These are phyloP conservation scores for Penicillium canescens DNA, from an alignment of 495 filamentous ascomycete species.

Conservation along the genomic window DNA sequence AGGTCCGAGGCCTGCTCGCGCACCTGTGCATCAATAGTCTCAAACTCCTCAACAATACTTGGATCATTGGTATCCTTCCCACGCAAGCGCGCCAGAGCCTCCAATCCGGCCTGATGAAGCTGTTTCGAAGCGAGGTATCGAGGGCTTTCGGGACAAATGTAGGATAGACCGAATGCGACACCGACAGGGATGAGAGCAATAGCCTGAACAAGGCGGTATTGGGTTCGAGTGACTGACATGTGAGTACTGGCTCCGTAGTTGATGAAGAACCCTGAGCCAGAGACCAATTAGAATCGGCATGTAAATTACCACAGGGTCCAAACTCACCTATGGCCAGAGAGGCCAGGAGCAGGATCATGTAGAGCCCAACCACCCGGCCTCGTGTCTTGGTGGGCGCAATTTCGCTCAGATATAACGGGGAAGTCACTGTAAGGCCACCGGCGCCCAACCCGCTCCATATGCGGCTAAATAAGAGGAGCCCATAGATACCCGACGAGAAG, in stretches of 20 bases:
- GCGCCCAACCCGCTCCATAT: conserved; percentile 49
- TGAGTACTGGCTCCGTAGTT: conserved; percentile 45
- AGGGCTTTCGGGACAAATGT: conserved; percentile 40
- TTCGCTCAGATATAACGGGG: conserved; percentile 53
- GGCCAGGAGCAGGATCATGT: conserved; percentile 48
- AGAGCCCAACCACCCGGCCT: conserved; percentile 50
- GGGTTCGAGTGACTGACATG: conserved; percentile 38
- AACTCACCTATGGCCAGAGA: conserved; percentile 40
- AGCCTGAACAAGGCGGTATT: conserved; percentile 47
- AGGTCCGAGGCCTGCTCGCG: conserved; percentile 28
- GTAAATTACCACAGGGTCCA: neutral
- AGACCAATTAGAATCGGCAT: neutral
- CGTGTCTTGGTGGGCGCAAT: conserved; percentile 50
- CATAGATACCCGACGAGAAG: conserved; percentile 46
- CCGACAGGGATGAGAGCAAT: conserved; percentile 45
- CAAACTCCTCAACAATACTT: conserved; percentile 36
- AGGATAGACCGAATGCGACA: conserved; percentile 37
- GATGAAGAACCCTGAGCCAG: conserved; percentile 44
- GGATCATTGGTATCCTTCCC: conserved; percentile 31
- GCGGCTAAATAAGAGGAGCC: conserved; percentile 43
- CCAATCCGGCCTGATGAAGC: conserved; percentile 30
- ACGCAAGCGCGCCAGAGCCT: conserved; percentile 42
- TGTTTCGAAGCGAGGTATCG: conserved; percentile 43
- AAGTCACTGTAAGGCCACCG: conserved; percentile 48
- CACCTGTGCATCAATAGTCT: conserved; percentile 33